phyloP scores from a whole-genome alignment of 177 flowering plant species.

The Vitis hybrid region DNA sequence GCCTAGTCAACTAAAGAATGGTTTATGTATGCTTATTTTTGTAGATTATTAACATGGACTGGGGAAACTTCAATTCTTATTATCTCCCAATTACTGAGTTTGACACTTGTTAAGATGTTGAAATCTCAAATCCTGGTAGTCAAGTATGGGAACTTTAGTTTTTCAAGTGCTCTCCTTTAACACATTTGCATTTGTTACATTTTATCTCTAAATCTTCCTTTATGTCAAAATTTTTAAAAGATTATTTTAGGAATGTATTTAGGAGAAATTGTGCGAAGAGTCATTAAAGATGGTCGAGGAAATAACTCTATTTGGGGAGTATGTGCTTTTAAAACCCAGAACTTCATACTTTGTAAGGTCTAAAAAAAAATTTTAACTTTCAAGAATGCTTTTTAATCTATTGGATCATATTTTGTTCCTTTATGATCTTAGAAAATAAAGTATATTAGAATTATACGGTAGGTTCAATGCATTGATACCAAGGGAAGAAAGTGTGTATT shows the following conservation, averaged over 20 bases:
- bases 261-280: slow-evolving; percentile 69
- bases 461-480: no score
- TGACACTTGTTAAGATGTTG: slow-evolving; percentile 49
- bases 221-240: slow-evolving; percentile 49
- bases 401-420: no score
- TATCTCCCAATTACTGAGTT: slow-evolving; percentile 60
- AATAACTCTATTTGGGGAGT: slow-evolving; percentile 56
- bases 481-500: no score
- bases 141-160: slow-evolving; percentile 25
- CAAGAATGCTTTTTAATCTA: no score
- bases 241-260: slow-evolving; percentile 60
- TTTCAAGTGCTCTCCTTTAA: neutral
- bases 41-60: slow-evolving; percentile 53
- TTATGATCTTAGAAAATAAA: no score
- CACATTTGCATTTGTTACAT: neutral
- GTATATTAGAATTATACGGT: no score
- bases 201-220: neutral
- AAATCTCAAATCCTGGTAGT: slow-evolving; percentile 56
- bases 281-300: slow-evolving; percentile 58
- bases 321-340: slow-evolving; percentile 49
- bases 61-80: slow-evolving; percentile 51
- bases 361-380: no score
- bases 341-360: slow-evolving; percentile 55
- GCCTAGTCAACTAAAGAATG: neutral
- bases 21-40: slow-evolving; percentile 1